Evolutionary conservation across 352 stramenopile genomes (phyloP).

Genomic region (Globisporangium spinosum): DNA sequence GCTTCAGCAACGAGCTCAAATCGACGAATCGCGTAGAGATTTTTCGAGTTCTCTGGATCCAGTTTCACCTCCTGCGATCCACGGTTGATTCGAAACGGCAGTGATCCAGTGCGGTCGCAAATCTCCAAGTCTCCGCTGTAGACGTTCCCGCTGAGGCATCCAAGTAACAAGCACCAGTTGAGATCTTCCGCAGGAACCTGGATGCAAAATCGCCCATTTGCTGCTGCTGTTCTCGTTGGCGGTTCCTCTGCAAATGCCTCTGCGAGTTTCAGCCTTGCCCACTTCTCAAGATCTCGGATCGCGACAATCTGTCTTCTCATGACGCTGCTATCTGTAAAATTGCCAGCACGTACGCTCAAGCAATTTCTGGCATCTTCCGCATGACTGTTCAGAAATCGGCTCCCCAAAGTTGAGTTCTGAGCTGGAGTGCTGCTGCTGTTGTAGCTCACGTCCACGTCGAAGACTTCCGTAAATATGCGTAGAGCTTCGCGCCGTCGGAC

Average conservation of each 20-base stretch:
- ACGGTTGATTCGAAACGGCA: constrained; percentile 12
- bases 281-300: constrained; percentile 11
- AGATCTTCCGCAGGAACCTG: constrained; percentile 24
- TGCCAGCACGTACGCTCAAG: not conserved
- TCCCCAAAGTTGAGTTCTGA: constrained; percentile 11
- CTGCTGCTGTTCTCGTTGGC: not conserved
- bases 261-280: not conserved
- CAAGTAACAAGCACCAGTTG: constrained; percentile 36
- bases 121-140: constrained; percentile 37
- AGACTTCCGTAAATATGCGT: not conserved
- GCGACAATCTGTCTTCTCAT: not conserved
- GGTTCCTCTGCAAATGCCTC: not conserved
- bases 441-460: constrained; percentile 2
- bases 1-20: constrained; percentile 36
- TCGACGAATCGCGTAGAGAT: constrained; percentile 28
- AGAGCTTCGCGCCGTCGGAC: constrained; percentile 9
- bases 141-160: constrained; percentile 31
- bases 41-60: constrained; percentile 7
- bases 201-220: not conserved
- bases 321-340: not conserved
- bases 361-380: constrained; percentile 1
- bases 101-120: constrained; percentile 38
- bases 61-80: constrained; percentile 1
- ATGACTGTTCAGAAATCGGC: constrained; percentile 11
- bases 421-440: not conserved